Base-by-base conservation (phyloP, 2,329 filamentous ascomycete genomes). In the Ascochyta clinopodiicola region DNA sequence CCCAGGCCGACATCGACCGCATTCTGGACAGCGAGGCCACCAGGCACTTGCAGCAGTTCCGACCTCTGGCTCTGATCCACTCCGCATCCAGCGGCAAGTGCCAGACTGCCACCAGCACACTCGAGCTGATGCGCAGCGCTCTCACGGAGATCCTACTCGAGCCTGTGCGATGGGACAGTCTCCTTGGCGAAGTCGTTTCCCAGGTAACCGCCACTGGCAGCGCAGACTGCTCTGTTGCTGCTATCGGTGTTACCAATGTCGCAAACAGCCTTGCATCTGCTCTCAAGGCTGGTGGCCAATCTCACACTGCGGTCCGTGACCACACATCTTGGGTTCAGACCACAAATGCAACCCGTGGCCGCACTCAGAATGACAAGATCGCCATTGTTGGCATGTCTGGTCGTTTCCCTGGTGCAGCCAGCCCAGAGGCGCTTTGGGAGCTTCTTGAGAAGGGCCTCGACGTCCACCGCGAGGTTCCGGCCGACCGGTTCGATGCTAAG, bases 351-450 rank as follows among this genome's bases (percentile, higher is more conserved):
- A 66, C 63, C 36, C 61, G 66, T 12, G 81, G 77, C 44, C 80
- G 79, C 56, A 82, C 77, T 27, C 79, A 82, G 58, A 81, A 84
- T 66, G 84, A 86, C 71, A 93, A 92, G 75, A 85, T 96, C 59
- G 92, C 92, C 53, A 92, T 96, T 59, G 89, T 96, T 31, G 92
- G 92, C 47, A 90, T 92, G 84, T 85, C 90, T 40, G 89, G 90
- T 45, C 84, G 90, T 45, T 92, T 91, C 73, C 90, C 90, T 1
- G 87, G 89, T 64, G 88, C 89, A 44, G 87, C 86, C 15, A 88
- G 82, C 67, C 83, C 86, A 57, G 88, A 92, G 55, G 84, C 85
- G 51, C 84, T 93, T 27, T 93, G 90, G 90, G 86, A 91, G 56
- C 79, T 92, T 4, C 81, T 93, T 19, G 84, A 87, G 71, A 87